Evolutionary conservation across 1,139 yeast genomes (phyloP).

Genomic region (Debaryomyces robertsiae): DNA sequence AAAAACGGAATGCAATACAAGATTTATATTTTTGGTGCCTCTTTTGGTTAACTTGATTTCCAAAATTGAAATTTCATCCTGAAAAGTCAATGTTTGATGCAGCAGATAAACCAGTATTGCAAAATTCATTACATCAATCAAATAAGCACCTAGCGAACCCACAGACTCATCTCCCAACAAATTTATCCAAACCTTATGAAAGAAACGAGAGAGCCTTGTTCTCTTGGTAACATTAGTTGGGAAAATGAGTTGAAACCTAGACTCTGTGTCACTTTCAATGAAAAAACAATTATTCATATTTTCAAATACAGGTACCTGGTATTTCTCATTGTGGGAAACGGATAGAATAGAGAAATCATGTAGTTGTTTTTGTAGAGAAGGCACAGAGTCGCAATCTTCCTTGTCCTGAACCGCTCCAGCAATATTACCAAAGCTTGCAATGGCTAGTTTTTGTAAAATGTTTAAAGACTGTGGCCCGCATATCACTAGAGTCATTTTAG

Average conservation of each 20-base stretch:
- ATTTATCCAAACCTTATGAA: slow-evolving; percentile 52
- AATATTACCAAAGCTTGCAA: slow-evolving; percentile 40
- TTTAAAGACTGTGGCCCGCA: slow-evolving; percentile 67
- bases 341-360: slow-evolving; percentile 5
- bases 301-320: slow-evolving; percentile 5
- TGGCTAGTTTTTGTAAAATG: slow-evolving; percentile 52
- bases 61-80: slow-evolving; percentile 38
- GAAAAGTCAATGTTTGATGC: slow-evolving; percentile 37
- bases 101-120: slow-evolving; percentile 41
- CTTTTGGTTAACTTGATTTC: slow-evolving; percentile 48
- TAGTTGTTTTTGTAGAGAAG: neutral
- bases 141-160: slow-evolving; percentile 44
- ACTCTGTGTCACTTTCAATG: slow-evolving; percentile 13
- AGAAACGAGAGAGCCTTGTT: slow-evolving; percentile 21
- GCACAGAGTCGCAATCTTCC: neutral
- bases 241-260: slow-evolving; percentile 37
- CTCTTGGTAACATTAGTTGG: slow-evolving; percentile 28
- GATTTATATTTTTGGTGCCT: slow-evolving; percentile 37
- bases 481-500: slow-evolving; percentile 57
- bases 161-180: slow-evolving; percentile 61
- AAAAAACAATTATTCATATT: slow-evolving; percentile 13
- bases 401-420: neutral
- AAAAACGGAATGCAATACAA: slow-evolving; percentile 33
- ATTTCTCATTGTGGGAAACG: slow-evolving; percentile 7
- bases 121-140: slow-evolving; percentile 25